These are phyloP conservation scores for Vishniacozyma victoriae DNA, from an alignment of 768 basidiomycete genomes.

Conservation along the genomic window DNA sequence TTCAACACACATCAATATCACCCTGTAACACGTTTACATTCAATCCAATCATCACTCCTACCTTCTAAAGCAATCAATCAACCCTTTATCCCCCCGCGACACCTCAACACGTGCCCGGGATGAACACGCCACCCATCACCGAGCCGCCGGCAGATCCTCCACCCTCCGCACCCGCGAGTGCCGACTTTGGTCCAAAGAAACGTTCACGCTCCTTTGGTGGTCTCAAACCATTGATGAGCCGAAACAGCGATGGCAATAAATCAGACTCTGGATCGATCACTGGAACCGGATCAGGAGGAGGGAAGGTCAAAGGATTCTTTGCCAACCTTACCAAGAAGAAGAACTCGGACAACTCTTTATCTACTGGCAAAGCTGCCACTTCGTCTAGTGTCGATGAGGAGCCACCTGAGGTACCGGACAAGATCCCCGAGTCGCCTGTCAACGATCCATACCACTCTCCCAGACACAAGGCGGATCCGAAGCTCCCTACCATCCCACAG, in stretches of 20 bases:
- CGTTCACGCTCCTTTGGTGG: background rate
- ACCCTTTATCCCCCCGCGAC: too few species aligned
- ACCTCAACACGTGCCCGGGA: too few species aligned
- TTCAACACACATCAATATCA: too few species aligned
- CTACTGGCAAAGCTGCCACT: background rate
- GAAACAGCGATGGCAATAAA: background rate
- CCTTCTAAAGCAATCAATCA: too few species aligned
- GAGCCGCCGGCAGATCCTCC: too few species aligned
- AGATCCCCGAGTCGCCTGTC: background rate
- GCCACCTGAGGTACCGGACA: background rate
- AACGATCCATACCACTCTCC: background rate
- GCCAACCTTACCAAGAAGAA: constrained; percentile 1
- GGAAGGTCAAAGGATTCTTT: constrained; percentile 9
- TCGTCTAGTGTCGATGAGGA: background rate
- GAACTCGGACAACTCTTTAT: background rate
- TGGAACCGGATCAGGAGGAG: background rate
- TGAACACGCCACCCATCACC: too few species aligned
- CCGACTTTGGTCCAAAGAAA: too few species aligned
- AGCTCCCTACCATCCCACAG: background rate
- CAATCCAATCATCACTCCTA: too few species aligned
- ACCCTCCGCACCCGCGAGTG: too few species aligned
- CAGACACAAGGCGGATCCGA: background rate
- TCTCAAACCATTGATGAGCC: too few species aligned
- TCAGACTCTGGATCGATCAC: background rate
- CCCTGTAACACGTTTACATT: too few species aligned